phyloP scores from a whole-genome alignment of 257 asterid species.

The Cynanchum wilfordii region DNA sequence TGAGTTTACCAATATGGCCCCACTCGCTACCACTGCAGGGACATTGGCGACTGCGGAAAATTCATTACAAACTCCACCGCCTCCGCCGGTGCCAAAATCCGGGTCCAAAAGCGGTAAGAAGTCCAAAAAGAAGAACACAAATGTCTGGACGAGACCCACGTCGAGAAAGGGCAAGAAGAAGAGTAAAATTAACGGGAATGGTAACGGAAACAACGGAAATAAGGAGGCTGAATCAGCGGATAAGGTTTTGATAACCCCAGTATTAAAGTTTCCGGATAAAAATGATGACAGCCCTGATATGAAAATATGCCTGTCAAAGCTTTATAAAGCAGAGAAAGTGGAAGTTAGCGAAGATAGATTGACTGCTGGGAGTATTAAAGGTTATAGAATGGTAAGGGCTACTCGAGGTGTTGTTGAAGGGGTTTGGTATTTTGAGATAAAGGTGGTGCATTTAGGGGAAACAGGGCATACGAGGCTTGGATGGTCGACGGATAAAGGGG shows the following conservation, averaged over 20 bases:
- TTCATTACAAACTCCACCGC: constrained; percentile 10
- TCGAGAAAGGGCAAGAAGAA: constrained; percentile 78
- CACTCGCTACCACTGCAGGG: constrained; percentile 21
- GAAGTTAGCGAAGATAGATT: constrained; percentile 85
- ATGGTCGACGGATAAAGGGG: constrained; percentile 95
- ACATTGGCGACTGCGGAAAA: constrained; percentile 10
- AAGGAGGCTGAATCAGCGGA: constrained; percentile 42
- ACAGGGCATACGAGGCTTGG: constrained; percentile 93
- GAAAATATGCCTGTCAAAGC: constrained; percentile 74
- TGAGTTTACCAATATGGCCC: constrained; percentile 33
- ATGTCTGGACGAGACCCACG: constrained; percentile 69
- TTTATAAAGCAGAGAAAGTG: constrained; percentile 88
- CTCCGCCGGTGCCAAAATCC: constrained; percentile 10
- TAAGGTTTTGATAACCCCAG: constrained; percentile 65
- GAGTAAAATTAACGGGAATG: constrained; percentile 45
- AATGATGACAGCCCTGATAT: constrained; percentile 62
- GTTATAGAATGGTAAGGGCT: constrained; percentile 95
- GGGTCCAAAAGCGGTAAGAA: constrained; percentile 46
- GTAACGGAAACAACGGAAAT: constrained; percentile 27
- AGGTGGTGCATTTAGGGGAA: constrained; percentile 74
- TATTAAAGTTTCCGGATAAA: constrained; percentile 75
- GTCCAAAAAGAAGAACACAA: constrained; percentile 71
- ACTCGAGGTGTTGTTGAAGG: constrained; percentile 84
- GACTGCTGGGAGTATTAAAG: constrained; percentile 88
- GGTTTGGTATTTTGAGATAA: constrained; percentile 96